Conservation (phyloP, 768 basidiomycete species). For the Tricholoma matsutake region DNA sequence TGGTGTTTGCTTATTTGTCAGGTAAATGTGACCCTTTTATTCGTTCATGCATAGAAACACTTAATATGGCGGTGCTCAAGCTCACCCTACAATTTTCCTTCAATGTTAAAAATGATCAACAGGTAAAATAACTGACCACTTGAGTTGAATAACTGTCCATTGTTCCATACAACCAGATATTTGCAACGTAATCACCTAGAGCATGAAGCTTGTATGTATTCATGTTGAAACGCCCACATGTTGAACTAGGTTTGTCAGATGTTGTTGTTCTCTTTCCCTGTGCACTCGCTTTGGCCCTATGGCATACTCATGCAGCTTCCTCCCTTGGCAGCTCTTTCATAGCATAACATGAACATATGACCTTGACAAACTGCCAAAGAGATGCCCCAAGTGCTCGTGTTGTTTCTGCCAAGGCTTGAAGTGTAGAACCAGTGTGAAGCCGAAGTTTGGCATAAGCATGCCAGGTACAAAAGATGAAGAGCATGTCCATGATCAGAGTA, state of each 20-base stretch:
- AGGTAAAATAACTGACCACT: conserved; percentile 19
- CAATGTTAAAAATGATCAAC: not conserved
- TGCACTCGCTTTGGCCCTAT: not conserved
- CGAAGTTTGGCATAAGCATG: conserved; percentile 8
- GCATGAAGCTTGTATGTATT: conserved; percentile 29
- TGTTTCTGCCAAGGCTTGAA: not conserved
- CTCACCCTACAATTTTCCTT: conserved; percentile 29
- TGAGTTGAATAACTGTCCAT: conserved; percentile 37
- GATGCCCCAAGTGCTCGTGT: not conserved
- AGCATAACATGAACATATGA: not conserved
- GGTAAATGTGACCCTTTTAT: conserved; percentile 22
- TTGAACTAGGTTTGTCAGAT: not conserved
- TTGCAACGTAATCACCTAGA: conserved; percentile 28
- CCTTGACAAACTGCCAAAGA: conserved; percentile 1
- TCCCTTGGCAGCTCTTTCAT: conserved; percentile 7
- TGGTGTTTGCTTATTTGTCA: conserved; percentile 22
- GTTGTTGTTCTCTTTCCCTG: not conserved
- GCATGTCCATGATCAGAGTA: not conserved
- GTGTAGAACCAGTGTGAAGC: conserved; percentile 7
- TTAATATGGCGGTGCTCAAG: conserved; percentile 34
- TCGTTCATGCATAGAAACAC: conserved; percentile 22
- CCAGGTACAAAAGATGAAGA: conserved; percentile 8
- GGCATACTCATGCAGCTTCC: not conserved
- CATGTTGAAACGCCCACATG: conserved; percentile 1
- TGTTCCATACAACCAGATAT: conserved; percentile 27